Evolutionary conservation across 2,329 filamentous ascomycete species (phyloP).

Genomic region (Ascochyta viciae-villosae): DNA sequence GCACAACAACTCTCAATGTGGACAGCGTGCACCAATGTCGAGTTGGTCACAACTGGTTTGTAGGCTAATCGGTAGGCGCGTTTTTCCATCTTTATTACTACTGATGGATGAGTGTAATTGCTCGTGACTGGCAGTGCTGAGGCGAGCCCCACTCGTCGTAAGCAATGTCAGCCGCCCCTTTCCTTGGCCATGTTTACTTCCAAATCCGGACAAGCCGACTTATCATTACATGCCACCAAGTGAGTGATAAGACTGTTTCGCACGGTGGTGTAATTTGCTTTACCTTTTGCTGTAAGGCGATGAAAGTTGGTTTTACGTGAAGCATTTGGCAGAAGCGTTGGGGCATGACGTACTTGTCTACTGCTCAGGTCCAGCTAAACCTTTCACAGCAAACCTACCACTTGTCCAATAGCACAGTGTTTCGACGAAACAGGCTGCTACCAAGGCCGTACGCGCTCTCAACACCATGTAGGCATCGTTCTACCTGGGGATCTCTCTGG

Average conservation of each 20-base stretch:
- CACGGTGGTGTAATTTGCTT: neutral
- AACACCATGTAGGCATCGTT: too few species aligned
- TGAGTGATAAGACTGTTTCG: neutral
- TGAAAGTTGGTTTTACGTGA: neutral
- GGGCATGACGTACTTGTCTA: neutral
- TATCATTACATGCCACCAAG: neutral
- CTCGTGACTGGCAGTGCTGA: constrained; percentile 5
- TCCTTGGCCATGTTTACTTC: constrained; percentile 28
- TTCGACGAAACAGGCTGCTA: too few species aligned
- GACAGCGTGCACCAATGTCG: constrained; percentile 6
- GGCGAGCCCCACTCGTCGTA: neutral
- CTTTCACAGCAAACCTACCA: too few species aligned
- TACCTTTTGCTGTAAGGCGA: neutral
- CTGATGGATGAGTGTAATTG: constrained; percentile 11
- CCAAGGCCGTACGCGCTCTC: too few species aligned
- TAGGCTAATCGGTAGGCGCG: constrained; percentile 3
- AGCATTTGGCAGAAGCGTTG: neutral
- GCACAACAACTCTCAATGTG: neutral
- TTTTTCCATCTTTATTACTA: constrained; percentile 38
- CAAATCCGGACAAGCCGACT: constrained; percentile 6
- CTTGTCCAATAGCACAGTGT: too few species aligned
- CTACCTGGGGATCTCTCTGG: too few species aligned
- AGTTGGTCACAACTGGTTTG: constrained; percentile 10
- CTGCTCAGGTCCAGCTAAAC: too few species aligned
- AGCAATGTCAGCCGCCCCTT: constrained; percentile 14